phyloP scores from a whole-genome alignment of 148 eudicot species.

The Agrostemma githago region DNA sequence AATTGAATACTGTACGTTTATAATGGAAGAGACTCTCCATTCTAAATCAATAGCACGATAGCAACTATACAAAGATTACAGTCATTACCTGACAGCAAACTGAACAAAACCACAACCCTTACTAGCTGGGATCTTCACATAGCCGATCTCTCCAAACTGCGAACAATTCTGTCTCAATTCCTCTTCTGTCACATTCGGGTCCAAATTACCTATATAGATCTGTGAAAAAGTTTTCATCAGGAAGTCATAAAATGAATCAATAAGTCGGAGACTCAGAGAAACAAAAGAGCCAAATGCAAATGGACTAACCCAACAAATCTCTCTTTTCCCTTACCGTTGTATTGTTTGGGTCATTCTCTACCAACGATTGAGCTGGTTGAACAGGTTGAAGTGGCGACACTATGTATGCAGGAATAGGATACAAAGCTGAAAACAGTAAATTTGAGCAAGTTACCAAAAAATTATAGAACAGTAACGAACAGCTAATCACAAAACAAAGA shows the following conservation, averaged over 20 bases:
- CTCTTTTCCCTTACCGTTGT: slow-evolving; percentile 60
- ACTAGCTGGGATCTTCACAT: slow-evolving; percentile 73
- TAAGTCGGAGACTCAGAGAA: neutral
- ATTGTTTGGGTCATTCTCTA: slow-evolving; percentile 78
- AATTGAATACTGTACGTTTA: neutral
- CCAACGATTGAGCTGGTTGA: slow-evolving; percentile 39
- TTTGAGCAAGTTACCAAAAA: no score
- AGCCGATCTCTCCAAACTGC: slow-evolving; percentile 85
- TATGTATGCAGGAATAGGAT: slow-evolving; percentile 64
- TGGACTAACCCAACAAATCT: neutral
- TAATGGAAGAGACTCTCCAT: neutral
- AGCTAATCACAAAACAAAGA: slow-evolving; percentile 10
- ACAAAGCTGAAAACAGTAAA: slow-evolving; percentile 47
- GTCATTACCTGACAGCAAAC: slow-evolving; percentile 63
- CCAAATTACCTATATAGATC: slow-evolving; percentile 87
- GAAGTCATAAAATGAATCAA: neutral
- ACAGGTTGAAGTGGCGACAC: slow-evolving; percentile 15
- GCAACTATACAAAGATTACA: neutral
- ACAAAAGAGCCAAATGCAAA: neutral
- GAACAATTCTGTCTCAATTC: slow-evolving; percentile 78
- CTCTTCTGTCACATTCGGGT: slow-evolving; percentile 78
- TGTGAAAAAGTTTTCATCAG: slow-evolving; percentile 26
- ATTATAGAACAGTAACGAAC: neutral
- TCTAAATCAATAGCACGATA: neutral
- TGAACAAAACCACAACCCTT: slow-evolving; percentile 97